Conservation (phyloP, 192 early-diverging fungal genomes). For the Irineochytrium annulatum region DNA sequence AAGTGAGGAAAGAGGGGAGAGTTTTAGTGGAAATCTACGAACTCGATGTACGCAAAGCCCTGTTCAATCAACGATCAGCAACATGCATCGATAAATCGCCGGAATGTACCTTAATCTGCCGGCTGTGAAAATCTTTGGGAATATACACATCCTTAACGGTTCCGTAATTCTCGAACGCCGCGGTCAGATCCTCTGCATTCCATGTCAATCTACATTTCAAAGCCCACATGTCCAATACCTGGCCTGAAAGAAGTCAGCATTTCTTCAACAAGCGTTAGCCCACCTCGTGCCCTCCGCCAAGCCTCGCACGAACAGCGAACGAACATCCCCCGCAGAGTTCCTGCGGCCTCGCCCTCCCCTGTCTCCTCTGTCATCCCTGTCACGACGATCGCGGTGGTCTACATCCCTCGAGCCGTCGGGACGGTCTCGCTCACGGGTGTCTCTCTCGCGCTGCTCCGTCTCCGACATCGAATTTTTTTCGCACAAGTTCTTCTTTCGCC, state of each 20-base stretch:
- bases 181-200: slow-evolving; percentile 35
- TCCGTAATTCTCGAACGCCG: slow-evolving; percentile 44
- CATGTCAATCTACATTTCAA: background rate
- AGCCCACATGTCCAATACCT: background rate
- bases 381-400: background rate
- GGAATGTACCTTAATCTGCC: too few relatives aligned
- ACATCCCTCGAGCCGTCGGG: background rate
- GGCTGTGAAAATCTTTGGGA: slow-evolving; percentile 42
- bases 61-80: too few relatives aligned
- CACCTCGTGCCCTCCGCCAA: slow-evolving; percentile 36
- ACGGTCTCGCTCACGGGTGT: too few relatives aligned
- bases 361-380: background rate
- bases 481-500: too few relatives aligned
- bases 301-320: slow-evolving; percentile 38
- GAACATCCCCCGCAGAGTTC: slow-evolving; percentile 8
- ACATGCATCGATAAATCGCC: too few relatives aligned
- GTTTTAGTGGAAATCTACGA: slow-evolving; percentile 8
- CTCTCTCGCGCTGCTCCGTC: too few relatives aligned
- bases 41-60: slow-evolving; percentile 52
- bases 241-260: background rate
- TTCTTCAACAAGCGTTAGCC: background rate
- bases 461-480: too few relatives aligned
- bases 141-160: slow-evolving; percentile 45
- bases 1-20: too few relatives aligned
- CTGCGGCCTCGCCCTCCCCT: background rate